These are phyloP conservation scores for Neurospora pannonica DNA, from an alignment of 495 filamentous ascomycete species.

Conservation along the genomic window DNA sequence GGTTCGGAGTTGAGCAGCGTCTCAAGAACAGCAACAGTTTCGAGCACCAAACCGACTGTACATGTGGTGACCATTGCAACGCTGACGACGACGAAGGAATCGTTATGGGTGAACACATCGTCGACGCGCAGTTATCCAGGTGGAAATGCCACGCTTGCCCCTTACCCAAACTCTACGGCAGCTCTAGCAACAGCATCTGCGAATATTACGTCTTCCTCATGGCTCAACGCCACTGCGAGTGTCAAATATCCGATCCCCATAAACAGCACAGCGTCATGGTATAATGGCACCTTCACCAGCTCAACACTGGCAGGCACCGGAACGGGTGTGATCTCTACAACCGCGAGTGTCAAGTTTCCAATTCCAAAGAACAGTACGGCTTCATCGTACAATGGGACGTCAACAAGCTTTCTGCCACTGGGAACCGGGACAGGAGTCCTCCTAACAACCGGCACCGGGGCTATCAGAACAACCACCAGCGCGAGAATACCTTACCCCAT, in stretches of 20 bases:
- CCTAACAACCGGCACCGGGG: not conserved
- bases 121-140: not conserved
- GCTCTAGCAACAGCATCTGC: not conserved
- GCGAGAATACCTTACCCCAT: conserved; percentile 1
- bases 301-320: not conserved
- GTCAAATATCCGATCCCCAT: not conserved
- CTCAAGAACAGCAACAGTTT: fast-evolving
- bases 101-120: not conserved
- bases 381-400: not conserved
- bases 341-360: not conserved
- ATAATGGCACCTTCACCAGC: not conserved
- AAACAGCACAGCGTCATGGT: not conserved
- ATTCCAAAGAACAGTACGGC: not conserved
- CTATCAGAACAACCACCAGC: not conserved
- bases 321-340: not conserved
- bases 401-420: not conserved
- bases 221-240: not conserved
- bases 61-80: not conserved
- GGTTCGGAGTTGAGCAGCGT: not conserved
- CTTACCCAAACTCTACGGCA: not conserved
- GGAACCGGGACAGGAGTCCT: not conserved
- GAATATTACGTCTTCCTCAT: not conserved
- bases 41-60: not conserved
- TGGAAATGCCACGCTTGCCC: fast-evolving
- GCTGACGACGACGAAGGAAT: not conserved